Evolutionary conservation across 2,329 filamentous ascomycete genomes (phyloP).

Genomic region (Scytalidium sp.): DNA sequence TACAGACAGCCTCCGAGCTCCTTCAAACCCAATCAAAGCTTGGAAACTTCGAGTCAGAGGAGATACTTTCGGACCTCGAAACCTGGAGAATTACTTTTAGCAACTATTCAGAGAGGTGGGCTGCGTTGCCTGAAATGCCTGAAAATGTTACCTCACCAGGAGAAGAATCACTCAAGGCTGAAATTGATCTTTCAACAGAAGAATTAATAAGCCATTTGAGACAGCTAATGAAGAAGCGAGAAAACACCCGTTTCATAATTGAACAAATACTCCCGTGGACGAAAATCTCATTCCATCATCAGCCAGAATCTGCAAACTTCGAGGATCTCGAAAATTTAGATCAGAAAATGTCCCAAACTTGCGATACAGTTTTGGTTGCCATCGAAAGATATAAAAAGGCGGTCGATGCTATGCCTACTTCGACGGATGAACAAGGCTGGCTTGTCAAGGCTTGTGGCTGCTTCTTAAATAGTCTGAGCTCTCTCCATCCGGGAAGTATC

Average conservation of each 20-base stretch:
- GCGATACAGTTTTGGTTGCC: conserved; percentile 74
- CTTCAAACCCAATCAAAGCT: conserved; percentile 66
- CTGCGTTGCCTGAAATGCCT: conserved; percentile 47
- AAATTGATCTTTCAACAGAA: conserved; percentile 11
- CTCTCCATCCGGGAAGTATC: conserved; percentile 22
- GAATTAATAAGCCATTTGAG: conserved; percentile 32
- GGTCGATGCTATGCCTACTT: conserved; percentile 50
- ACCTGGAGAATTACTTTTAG: conserved; percentile 48
- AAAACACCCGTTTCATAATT: conserved; percentile 62
- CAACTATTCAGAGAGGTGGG: conserved; percentile 38
- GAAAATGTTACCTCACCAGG: conserved; percentile 42
- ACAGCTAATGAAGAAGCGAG: conserved; percentile 41
- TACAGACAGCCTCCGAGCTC: conserved; percentile 60
- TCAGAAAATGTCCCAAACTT: conserved; percentile 57
- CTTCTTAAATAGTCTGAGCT: conserved; percentile 21
- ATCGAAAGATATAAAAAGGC: conserved; percentile 68
- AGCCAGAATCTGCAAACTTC: conserved; percentile 5
- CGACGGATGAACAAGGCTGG: conserved; percentile 62
- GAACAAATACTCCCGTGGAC: conserved; percentile 67
- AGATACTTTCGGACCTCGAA: conserved; percentile 43
- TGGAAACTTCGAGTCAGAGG: conserved; percentile 45
- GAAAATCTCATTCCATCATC: conserved; percentile 21
- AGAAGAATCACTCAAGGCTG: conserved; percentile 18
- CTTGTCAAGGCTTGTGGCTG: conserved; percentile 40
- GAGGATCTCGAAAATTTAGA: conserved; percentile 44